phyloP scores from a whole-genome alignment of 495 filamentous ascomycete species.

The Xylaria scruposa region DNA sequence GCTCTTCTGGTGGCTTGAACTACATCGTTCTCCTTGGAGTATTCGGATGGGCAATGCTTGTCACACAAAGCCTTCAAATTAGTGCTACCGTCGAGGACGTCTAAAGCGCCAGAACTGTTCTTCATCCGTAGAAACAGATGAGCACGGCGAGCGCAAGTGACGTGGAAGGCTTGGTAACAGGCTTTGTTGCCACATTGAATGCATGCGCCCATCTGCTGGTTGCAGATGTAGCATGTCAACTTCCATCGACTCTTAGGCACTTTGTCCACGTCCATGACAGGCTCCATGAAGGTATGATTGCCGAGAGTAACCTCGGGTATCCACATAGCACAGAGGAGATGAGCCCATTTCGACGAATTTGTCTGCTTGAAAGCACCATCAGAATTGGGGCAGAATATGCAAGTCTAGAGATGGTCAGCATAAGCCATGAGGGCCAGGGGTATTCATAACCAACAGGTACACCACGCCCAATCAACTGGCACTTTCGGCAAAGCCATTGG shows the following conservation, averaged over 20 bases:
- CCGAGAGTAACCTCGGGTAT: conserved; percentile 95
- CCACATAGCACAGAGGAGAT: conserved; percentile 97
- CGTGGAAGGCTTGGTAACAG: conserved; percentile 98
- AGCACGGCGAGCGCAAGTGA: conserved; percentile 90
- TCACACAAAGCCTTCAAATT: conserved; percentile 95
- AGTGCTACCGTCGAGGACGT: conserved; percentile 81
- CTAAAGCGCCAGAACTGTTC: conserved; percentile 76
- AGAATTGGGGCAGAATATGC: conserved; percentile 97
- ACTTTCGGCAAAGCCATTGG: conserved; percentile 98
- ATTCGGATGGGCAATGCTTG: conserved; percentile 91
- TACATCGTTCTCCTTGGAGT: conserved; percentile 83
- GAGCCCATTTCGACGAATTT: conserved; percentile 91
- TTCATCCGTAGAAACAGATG: conserved; percentile 97
- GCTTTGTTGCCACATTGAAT: conserved; percentile 98
- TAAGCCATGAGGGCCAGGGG: conserved; percentile 21
- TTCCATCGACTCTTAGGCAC: conserved; percentile 94
- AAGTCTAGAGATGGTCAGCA: conserved; percentile 63
- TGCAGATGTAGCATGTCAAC: conserved; percentile 94
- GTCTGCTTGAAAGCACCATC: conserved; percentile 99
- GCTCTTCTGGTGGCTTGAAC: conserved; percentile 55
- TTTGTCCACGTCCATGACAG: conserved; percentile 96
- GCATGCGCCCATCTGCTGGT: conserved; percentile 95
- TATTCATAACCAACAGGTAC: conserved; percentile 67
- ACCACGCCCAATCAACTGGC: conserved; percentile 90
- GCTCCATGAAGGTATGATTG: conserved; percentile 98